Conservation (phyloP, 345 rosid species). For the Linum tenue region DNA sequence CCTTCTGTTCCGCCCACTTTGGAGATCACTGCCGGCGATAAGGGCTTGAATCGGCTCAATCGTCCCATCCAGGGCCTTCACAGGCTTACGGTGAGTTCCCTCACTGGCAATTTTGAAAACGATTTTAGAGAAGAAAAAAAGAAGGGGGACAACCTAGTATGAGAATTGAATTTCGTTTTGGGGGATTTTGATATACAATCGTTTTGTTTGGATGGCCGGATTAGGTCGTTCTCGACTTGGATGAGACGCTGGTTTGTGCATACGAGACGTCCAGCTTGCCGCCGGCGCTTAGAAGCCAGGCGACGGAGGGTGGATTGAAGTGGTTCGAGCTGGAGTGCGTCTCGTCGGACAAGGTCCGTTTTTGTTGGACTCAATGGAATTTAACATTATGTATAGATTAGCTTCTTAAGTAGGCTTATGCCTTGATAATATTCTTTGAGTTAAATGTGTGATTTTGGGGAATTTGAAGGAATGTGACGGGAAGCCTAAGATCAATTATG, state of each 20-base stretch:
- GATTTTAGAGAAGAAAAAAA: no score
- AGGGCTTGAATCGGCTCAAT: conserved; percentile 13
- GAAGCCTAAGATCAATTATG: conserved; percentile 59
- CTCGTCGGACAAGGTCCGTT: conserved; percentile 86
- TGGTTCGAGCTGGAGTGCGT: conserved; percentile 88
- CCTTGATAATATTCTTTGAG: conserved; percentile 21
- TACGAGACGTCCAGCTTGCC: conserved; percentile 85
- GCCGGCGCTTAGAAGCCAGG: conserved; percentile 47
- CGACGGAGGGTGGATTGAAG: conserved; percentile 63
- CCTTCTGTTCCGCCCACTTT: conserved; percentile 26
- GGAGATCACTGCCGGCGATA: conserved; percentile 35
- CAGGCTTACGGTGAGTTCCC: conserved; percentile 51
- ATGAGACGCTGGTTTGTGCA: conserved; percentile 91
- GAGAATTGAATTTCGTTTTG: neutral
- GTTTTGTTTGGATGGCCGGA: conserved; percentile 3
- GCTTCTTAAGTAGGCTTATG: neutral
- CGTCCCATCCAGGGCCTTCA: conserved; percentile 12
- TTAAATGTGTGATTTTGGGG: conserved; percentile 13
- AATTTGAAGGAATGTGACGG: conserved; percentile 67
- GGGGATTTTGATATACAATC: neutral
- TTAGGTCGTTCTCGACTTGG: conserved; percentile 97
- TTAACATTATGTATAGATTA: neutral
- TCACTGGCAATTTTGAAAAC: neutral
- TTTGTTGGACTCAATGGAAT: neutral
- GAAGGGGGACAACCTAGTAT: neutral